Evolutionary conservation across 164 flowering plant genomes (phyloP).

Genomic region (Piper longum): DNA sequence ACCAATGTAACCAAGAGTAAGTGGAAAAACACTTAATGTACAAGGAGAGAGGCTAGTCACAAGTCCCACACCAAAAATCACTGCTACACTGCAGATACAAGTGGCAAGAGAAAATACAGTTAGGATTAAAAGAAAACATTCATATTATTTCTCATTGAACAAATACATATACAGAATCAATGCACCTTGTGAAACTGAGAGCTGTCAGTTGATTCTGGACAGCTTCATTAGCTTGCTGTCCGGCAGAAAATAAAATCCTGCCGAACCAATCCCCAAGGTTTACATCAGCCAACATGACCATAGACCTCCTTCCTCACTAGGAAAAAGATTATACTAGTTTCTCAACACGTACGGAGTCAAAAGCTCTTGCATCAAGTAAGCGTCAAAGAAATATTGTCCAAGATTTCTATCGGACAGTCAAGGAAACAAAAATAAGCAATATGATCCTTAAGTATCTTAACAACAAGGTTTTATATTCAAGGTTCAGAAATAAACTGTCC

Average conservation of each 20-base stretch:
- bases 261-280: slow-evolving; percentile 76
- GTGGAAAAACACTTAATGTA: slow-evolving; percentile 82
- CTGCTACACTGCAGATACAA: slow-evolving; percentile 55
- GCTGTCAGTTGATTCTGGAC: slow-evolving; percentile 79
- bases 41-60: slow-evolving; percentile 97
- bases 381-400: too few relatives aligned
- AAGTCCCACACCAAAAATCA: slow-evolving; percentile 94
- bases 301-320: slow-evolving; percentile 41
- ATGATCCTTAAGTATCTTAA: too few relatives aligned
- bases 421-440: too few relatives aligned
- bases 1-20: slow-evolving; percentile 97
- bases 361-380: too few relatives aligned
- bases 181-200: slow-evolving; percentile 83
- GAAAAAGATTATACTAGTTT: slow-evolving; percentile 20
- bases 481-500: too few relatives aligned
- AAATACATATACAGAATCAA: background rate
- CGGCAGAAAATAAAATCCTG: slow-evolving; percentile 65
- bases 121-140: background rate
- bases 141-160: background rate
- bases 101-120: background rate
- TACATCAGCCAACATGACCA: slow-evolving; percentile 58
- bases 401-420: too few relatives aligned
- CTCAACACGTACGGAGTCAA: slow-evolving; percentile 5
- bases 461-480: too few relatives aligned
- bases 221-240: slow-evolving; percentile 93